phyloP scores from a whole-genome alignment of 2,329 filamentous ascomycete species.

The Grosmannia serpens region DNA sequence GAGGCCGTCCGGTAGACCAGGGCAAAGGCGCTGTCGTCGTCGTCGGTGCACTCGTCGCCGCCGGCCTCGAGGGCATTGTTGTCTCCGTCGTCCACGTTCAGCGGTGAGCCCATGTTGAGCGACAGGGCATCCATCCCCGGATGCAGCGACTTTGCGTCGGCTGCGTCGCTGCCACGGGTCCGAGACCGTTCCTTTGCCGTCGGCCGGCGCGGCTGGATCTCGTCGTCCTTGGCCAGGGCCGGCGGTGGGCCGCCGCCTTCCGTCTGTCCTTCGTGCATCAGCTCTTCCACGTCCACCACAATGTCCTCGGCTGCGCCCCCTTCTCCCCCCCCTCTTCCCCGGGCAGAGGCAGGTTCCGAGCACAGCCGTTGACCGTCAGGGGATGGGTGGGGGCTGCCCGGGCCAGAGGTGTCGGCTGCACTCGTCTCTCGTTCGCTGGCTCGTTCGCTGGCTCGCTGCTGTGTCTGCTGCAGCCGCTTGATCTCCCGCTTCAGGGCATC shows the following conservation, averaged over 20 bases:
- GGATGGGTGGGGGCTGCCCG: not conserved
- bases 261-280: not conserved
- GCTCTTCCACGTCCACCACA: slow-evolving; percentile 1
- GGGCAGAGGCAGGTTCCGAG: not conserved
- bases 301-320: not conserved
- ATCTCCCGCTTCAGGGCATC: slow-evolving; percentile 1
- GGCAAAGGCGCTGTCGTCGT: slow-evolving; percentile 2
- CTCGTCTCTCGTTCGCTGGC: too few relatives aligned
- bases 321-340: not conserved
- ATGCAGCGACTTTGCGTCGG: not conserved
- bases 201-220: not conserved
- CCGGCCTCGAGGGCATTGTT: not conserved
- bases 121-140: slow-evolving; percentile 1
- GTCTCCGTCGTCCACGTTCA: not conserved
- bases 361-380: not conserved
- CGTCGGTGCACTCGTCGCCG: not conserved
- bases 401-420: not conserved
- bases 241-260: not conserved
- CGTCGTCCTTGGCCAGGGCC: not conserved
- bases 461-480: not conserved
- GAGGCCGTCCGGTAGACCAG: slow-evolving; percentile 13
- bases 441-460: not conserved
- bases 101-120: not conserved
- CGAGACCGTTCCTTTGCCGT: not conserved
- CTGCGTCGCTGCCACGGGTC: not conserved